Evolutionary conservation across 345 rosid genomes (phyloP), one percentile per base, ranked within the genome.

Genomic region (Populus euphratica): DNA sequence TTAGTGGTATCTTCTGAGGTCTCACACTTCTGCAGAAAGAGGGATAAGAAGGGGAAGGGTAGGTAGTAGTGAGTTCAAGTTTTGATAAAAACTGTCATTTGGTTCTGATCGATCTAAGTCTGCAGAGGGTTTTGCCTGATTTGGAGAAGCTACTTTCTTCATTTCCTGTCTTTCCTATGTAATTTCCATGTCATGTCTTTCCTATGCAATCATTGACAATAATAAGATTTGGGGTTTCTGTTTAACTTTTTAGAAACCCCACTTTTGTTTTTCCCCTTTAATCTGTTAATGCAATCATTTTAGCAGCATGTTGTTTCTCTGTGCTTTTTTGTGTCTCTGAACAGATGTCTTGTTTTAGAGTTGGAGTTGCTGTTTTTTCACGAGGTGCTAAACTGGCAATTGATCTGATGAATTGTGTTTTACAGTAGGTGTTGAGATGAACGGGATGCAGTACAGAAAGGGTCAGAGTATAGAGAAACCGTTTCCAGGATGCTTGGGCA

Each of bases 401-500:
- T 17, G 20, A 17, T 21, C 1, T 69, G 70, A 72, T 79, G 73
- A 35, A 23, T 6, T n/a, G 73, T 39, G 18, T 27, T 62, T 49
- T 62, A 71, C 16, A 66, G 38, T 80, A 91, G 97, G 83, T 70
- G 82, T 35, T 80, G 81, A 85, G 82, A 95, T 93, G 97, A 86
- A 90, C 76, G 85, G 81, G 59, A 73, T 81, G 73, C 90, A 83
- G 81, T 81, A 84, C 70, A 85, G 77, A 67, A 90, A 87, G 73
- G 82, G 79, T 74, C 91, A 82, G 27, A 86, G 81, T 59, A 72
- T 81, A 54, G 97, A 93, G 70, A 90, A 79, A 49, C 89, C 83
- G 20, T 77, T 86, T 82, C 89, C 97, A 10, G 95, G 98, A 85
- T 93, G 89, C 86, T 78, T 89, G 73, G 92, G 89, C 74, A 78